These are phyloP conservation scores for Arachis monticola DNA, from an alignment of 331 rosid species.

Conservation along the genomic window DNA sequence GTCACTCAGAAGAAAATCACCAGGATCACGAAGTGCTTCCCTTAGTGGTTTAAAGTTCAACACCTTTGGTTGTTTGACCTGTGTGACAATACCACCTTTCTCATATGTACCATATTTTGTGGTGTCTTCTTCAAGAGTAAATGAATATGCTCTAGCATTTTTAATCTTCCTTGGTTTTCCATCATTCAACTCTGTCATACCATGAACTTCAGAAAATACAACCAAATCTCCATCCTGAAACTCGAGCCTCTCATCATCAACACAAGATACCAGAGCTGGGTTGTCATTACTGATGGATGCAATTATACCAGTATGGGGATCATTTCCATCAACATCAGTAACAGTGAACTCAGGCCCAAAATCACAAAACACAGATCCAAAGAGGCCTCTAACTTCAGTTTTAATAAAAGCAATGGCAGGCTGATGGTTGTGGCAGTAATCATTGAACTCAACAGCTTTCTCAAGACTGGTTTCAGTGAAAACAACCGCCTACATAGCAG, in stretches of 20 bases:
- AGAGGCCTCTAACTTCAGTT: conserved; percentile 88
- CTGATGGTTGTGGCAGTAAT: conserved; percentile 83
- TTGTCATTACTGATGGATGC: conserved; percentile 96
- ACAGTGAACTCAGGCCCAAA: conserved; percentile 93
- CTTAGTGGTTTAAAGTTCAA: conserved; percentile 83
- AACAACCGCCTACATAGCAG: conserved; percentile 76
- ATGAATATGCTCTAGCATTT: conserved; percentile 86
- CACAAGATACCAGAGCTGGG: conserved; percentile 88
- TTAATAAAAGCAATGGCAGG: conserved; percentile 83
- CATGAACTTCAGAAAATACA: conserved; percentile 93
- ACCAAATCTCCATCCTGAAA: conserved; percentile 98
- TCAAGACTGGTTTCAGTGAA: conserved; percentile 75
- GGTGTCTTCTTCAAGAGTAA: conserved; percentile 93
- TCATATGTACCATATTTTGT: conserved; percentile 72
- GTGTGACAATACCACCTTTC: conserved; percentile 96
- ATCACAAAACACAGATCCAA: conserved; percentile 90
- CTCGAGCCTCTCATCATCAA: conserved; percentile 98
- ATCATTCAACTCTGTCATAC: conserved; percentile 94
- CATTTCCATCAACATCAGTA: conserved; percentile 87
- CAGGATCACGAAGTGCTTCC: conserved; percentile 82
- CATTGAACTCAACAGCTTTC: conserved; percentile 73
- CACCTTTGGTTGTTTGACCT: conserved; percentile 89
- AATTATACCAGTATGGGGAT: conserved; percentile 91
- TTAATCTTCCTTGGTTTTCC: conserved; percentile 93
- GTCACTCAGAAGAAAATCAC: conserved; percentile 93